These are phyloP conservation scores for Monotropa hypopitys DNA, from an alignment of 179 eudicot genomes.

Conservation along the genomic window DNA sequence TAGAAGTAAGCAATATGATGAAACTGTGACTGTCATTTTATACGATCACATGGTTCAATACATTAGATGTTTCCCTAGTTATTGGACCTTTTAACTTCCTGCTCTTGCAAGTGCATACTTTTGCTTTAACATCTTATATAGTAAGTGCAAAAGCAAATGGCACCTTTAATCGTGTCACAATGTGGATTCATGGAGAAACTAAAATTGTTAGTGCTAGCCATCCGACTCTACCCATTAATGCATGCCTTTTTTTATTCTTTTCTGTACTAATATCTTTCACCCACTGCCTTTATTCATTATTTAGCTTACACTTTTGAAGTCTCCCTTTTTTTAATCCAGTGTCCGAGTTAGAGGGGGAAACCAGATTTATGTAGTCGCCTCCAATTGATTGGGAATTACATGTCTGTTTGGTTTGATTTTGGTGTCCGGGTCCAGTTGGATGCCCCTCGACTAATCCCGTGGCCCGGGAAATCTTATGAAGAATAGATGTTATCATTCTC, in stretches of 20 bases:
- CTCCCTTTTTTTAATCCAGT: neutral
- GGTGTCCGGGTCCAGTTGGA: neutral
- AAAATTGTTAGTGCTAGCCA: too few species aligned
- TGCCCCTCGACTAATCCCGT: neutral
- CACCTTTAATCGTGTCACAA: neutral
- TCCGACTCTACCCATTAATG: too few species aligned
- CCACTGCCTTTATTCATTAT: neutral
- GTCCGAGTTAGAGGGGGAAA: too few species aligned
- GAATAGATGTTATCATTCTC: neutral
- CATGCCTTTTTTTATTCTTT: too few species aligned
- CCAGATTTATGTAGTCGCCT: too few species aligned
- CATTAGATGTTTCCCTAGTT: neutral
- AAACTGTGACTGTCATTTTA: neutral
- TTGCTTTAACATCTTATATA: neutral
- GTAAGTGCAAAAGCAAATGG: neutral
- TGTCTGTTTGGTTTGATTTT: too few species aligned
- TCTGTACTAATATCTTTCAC: too few species aligned
- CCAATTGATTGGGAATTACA: too few species aligned
- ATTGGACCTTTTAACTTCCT: neutral
- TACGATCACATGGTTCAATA: neutral
- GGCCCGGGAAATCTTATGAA: neutral
- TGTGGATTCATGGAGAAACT: neutral
- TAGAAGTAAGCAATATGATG: slow-evolving; percentile 3
- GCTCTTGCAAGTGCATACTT: neutral
- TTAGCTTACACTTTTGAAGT: neutral